Conservation (phyloP, 352 stramenopile species). For the Globisporangium nagaii region DNA sequence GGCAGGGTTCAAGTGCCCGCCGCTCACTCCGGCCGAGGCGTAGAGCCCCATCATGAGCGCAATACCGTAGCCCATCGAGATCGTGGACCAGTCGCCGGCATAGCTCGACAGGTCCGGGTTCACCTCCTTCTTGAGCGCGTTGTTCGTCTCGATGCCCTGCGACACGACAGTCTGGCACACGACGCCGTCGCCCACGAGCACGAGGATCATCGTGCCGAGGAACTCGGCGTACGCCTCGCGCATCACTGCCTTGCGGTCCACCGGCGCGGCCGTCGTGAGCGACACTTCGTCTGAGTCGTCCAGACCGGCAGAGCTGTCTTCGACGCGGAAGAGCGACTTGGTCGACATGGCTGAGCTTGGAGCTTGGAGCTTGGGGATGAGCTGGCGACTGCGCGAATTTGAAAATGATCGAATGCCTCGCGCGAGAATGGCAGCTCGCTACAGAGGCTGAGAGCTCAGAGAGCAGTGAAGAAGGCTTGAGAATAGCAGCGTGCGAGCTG, state of each 20-base stretch:
- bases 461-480: too few relatives aligned
- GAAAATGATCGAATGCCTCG: neutral
- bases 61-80: slow-evolving; percentile 66
- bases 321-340: slow-evolving; percentile 25
- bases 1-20: slow-evolving; percentile 64
- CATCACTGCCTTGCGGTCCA: slow-evolving; percentile 26
- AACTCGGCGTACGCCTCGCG: slow-evolving; percentile 40
- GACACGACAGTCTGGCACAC: slow-evolving; percentile 58
- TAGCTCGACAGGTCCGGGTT: slow-evolving; percentile 43
- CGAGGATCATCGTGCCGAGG: slow-evolving; percentile 56
- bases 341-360: slow-evolving; percentile 13
- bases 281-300: slow-evolving; percentile 41
- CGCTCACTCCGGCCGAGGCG: slow-evolving; percentile 56
- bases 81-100: slow-evolving; percentile 64
- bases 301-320: slow-evolving; percentile 14
- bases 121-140: slow-evolving; percentile 39
- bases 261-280: slow-evolving; percentile 34
- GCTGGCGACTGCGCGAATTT: neutral
- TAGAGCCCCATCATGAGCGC: slow-evolving; percentile 68
- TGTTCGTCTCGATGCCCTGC: slow-evolving; percentile 49
- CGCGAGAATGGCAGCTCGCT: too few relatives aligned
- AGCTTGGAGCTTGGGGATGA: neutral
- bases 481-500: too few relatives aligned
- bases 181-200: slow-evolving; percentile 48
- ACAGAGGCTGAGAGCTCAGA: too few relatives aligned